Conservation (phyloP, 2,329 filamentous ascomycete genomes). For the Colletotrichum somersetense region DNA sequence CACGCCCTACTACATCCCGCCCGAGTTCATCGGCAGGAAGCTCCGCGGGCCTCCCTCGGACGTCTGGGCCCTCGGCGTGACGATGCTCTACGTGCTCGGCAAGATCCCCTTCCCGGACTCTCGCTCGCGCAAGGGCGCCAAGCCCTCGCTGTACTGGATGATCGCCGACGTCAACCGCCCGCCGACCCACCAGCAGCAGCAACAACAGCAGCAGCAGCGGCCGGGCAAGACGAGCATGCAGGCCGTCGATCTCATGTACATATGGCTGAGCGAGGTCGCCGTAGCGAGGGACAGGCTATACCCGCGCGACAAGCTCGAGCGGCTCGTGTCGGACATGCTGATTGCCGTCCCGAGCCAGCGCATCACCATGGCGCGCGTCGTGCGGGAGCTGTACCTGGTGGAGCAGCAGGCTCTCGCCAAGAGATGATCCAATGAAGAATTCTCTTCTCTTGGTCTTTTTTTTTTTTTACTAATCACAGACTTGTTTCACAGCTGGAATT, state of each 20-base stretch:
- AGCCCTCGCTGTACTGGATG: slow-evolving; percentile 67
- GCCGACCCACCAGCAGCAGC: slow-evolving; percentile 48
- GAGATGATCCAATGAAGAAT: slow-evolving; percentile 24
- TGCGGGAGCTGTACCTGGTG: slow-evolving; percentile 56
- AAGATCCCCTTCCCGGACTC: slow-evolving; percentile 69
- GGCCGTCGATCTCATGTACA: slow-evolving; percentile 66
- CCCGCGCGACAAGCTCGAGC: slow-evolving; percentile 62
- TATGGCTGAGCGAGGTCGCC: slow-evolving; percentile 67
- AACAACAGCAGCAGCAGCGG: slow-evolving; percentile 48
- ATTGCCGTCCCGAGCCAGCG: slow-evolving; percentile 63
- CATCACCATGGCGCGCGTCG: slow-evolving; percentile 66
- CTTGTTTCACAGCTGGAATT: background rate
- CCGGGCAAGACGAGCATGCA: slow-evolving; percentile 8
- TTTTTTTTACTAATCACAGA: slow-evolving; percentile 8
- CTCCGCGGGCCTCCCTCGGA: slow-evolving; percentile 67
- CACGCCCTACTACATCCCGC: slow-evolving; percentile 72
- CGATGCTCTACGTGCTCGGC: slow-evolving; percentile 70
- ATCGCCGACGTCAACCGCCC: slow-evolving; percentile 68
- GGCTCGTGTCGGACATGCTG: slow-evolving; percentile 67
- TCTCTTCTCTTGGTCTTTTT: background rate
- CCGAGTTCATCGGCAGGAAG: slow-evolving; percentile 69
- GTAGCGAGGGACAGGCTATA: slow-evolving; percentile 62
- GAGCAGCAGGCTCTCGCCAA: slow-evolving; percentile 35
- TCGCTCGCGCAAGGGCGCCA: slow-evolving; percentile 58
- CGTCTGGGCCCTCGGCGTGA: slow-evolving; percentile 71